These are phyloP conservation scores for Sarocladium brachiariae DNA, from an alignment of 2,329 filamentous ascomycete species.

Conservation along the genomic window DNA sequence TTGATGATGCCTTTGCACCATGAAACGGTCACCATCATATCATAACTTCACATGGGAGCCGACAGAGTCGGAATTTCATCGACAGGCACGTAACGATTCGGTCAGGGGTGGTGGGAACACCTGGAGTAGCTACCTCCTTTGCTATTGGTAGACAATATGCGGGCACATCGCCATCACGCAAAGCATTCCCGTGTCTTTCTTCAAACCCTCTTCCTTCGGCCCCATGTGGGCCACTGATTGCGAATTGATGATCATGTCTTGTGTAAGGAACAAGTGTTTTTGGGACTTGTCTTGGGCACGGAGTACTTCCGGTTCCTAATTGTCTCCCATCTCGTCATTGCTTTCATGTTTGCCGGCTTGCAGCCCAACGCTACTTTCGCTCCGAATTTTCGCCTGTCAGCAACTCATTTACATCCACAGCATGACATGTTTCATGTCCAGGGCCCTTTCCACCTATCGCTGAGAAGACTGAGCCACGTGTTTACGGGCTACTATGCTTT, in stretches of 20 bases:
- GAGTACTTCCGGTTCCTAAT: neutral
- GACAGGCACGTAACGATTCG: neutral
- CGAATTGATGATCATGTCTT: too few species aligned
- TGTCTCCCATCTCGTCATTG: conserved; percentile 2
- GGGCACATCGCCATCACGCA: neutral
- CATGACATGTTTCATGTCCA: neutral
- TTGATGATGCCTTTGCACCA: too few species aligned
- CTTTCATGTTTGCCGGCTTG: neutral
- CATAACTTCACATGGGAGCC: too few species aligned
- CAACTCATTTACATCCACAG: neutral
- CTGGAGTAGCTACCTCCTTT: too few species aligned
- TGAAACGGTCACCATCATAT: too few species aligned
- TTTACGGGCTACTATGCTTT: neutral
- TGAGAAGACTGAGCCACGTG: neutral
- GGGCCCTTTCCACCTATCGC: neutral
- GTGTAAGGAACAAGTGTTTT: too few species aligned
- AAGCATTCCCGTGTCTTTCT: conserved; percentile 2
- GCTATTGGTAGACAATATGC: too few species aligned
- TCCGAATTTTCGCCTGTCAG: too few species aligned
- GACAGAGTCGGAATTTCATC: neutral
- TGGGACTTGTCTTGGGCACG: too few species aligned
- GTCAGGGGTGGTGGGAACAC: neutral
- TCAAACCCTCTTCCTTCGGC: neutral
- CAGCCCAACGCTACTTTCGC: too few species aligned
- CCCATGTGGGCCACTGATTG: conserved; percentile 2